Conservation (phyloP, 1,284 basidiomycete species). For the Ceraceosorus guamensis region DNA sequence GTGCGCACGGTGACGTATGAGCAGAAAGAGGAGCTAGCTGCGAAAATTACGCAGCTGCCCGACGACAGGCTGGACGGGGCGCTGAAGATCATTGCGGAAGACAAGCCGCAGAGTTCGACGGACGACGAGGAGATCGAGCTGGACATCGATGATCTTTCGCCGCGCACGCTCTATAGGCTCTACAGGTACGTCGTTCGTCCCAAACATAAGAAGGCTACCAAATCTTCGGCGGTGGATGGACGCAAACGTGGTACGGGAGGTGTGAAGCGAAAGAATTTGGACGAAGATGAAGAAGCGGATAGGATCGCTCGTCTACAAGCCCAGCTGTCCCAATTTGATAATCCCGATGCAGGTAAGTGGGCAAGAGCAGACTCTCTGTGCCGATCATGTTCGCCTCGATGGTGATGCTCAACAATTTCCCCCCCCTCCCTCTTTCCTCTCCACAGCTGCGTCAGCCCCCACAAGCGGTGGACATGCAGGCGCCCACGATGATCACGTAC, state of each 20-base stretch:
- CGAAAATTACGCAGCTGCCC: constrained; percentile 46
- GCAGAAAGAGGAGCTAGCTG: constrained; percentile 47
- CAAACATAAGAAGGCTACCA: constrained; percentile 31
- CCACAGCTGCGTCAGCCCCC: constrained; percentile 7
- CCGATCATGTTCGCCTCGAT: constrained; percentile 1
- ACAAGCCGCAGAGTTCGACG: constrained; percentile 41
- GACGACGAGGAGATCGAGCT: constrained; percentile 48
- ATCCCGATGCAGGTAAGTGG: constrained; percentile 15
- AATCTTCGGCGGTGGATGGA: constrained; percentile 36
- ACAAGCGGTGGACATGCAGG: too few relatives aligned
- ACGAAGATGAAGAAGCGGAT: constrained; percentile 45
- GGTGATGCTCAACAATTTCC: constrained; percentile 1
- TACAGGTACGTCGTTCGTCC: constrained; percentile 47
- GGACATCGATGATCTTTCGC: constrained; percentile 46
- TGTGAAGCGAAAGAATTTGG: constrained; percentile 47
- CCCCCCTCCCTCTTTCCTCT: not conserved
- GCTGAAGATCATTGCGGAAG: constrained; percentile 47
- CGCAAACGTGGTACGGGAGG: constrained; percentile 46
- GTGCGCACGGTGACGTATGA: constrained; percentile 45
- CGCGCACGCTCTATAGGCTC: constrained; percentile 46
- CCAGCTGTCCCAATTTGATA: constrained; percentile 45
- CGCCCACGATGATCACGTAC: constrained; percentile 44
- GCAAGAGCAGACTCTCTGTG: not conserved
- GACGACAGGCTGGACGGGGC: constrained; percentile 47
- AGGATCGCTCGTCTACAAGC: constrained; percentile 42